Base-by-base conservation (phyloP, 352 stramenopile species). In the Lagenidium sp. region DNA sequence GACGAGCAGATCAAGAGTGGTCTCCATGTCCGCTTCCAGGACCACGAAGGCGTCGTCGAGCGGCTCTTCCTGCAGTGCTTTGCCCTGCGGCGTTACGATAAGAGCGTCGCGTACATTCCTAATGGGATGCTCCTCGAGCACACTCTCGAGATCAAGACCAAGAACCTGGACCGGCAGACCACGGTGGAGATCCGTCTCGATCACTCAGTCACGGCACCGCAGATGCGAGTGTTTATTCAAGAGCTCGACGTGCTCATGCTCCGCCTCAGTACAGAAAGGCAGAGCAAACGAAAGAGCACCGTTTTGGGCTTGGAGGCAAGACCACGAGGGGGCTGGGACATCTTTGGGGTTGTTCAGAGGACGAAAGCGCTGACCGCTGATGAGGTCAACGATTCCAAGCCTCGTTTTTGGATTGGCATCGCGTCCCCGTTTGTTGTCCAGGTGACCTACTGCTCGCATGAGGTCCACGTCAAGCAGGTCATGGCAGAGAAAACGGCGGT, bases 1-100 rank as follows among this genome's bases (percentile, higher is more conserved):
- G 80, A 93, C 23, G 80, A 93, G 41, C 77, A 87, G 56, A 70
- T 93, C 53, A 85, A 86, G 37, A 87, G 68, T 47, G 80, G 80
- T 11, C 60, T 61, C 13, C 76, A 90, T 41, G 63, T 93, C 5
- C 65, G 62, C 7, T 86, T 93, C 30, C 65, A 81, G 29, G 73
- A 68, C 25, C 75, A 88, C 50, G 68, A 88, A 57, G 80, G 80
- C n/a, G 71, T 88, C 15, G 68, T 93, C 20, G 80, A 93, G 40
- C 68, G 72, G 23, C 64, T 93, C 34, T 89, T 85, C 46, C 53
- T 93, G 15, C 80, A 90, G 50, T 82, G 65, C 6, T 88, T 93
- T 55, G 82, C 75, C 6, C 41, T 93, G 19, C 75, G 80, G 1
- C 72, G 83, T 37, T 90, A 90, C 42, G 80, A 93, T 51, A 86